Percentiles rank a stretch among this genome's conserved stretches.
Conservation (phyloP, 257 asterid genomes). For the Solanum piurae region DNA sequence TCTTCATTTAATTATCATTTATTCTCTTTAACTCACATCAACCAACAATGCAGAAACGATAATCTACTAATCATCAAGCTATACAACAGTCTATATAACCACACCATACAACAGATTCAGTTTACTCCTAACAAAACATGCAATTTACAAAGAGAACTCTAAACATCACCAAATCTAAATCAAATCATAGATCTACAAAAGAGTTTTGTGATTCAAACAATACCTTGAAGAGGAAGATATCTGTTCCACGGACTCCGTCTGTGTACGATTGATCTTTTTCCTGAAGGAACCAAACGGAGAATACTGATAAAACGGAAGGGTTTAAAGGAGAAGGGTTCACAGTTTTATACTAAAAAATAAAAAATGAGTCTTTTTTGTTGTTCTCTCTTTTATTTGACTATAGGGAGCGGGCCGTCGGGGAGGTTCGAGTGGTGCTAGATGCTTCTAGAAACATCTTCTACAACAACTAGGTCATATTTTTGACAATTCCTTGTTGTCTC, state of each 20-base stretch:
- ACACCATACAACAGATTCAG: not conserved
- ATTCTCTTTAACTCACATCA: not conserved
- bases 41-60: not conserved
- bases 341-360: not conserved
- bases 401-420: not conserved
- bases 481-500: not conserved
- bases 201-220: not conserved
- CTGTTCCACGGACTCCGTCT: not conserved
- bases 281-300: not conserved
- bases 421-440: not conserved
- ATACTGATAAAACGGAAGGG: not conserved
- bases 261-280: not conserved
- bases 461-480: not conserved
- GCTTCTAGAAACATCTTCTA: not conserved
- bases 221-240: not conserved
- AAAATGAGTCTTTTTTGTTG: not conserved
- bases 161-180: not conserved
- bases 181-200: not conserved
- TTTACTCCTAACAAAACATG: not conserved
- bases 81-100: not conserved
- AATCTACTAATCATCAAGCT: not conserved
- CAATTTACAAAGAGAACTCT: not conserved
- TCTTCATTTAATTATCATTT: not conserved
- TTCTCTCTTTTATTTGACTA: not conserved
- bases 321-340: not conserved